phyloP scores from a whole-genome alignment of 768 basidiomycete genomes.

The Tulasnella sp. region DNA sequence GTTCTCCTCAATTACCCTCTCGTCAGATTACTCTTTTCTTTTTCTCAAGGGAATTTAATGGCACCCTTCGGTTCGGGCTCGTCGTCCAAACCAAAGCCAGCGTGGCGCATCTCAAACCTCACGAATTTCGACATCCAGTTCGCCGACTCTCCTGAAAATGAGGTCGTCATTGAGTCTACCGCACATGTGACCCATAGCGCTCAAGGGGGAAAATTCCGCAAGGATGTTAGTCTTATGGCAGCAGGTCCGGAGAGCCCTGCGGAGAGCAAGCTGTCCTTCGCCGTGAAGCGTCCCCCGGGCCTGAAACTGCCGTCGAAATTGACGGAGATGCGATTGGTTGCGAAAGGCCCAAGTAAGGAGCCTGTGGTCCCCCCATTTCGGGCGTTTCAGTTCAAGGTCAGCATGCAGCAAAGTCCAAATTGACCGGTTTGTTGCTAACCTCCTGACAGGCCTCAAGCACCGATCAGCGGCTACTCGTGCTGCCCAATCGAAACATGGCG shows the following conservation, averaged over 20 bases:
- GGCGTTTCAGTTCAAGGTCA: neutral
- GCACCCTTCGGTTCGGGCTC: neutral
- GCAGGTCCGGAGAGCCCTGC: neutral
- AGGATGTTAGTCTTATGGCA: neutral
- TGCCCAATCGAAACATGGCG: slow-evolving; percentile 52
- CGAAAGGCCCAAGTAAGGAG: neutral
- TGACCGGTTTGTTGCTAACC: neutral
- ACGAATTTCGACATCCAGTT: neutral
- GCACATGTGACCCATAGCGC: neutral
- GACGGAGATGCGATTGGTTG: neutral
- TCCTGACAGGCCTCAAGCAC: neutral
- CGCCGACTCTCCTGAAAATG: neutral
- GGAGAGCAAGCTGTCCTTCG: neutral
- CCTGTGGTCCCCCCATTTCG: neutral
- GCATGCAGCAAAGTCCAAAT: neutral
- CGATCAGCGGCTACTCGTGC: slow-evolving; percentile 38
- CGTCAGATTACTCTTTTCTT: neutral
- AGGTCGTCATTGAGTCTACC: neutral
- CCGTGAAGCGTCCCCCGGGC: neutral
- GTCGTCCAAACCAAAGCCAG: neutral
- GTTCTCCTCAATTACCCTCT: neutral
- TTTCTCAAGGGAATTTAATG: neutral
- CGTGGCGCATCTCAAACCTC: slow-evolving; percentile 1
- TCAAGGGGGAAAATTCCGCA: neutral
- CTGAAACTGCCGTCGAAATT: neutral